Percentiles rank a stretch among this genome's conserved stretches.
Conservation (phyloP, 1,139 yeast genomes). For the Suhomyces kunorum region DNA sequence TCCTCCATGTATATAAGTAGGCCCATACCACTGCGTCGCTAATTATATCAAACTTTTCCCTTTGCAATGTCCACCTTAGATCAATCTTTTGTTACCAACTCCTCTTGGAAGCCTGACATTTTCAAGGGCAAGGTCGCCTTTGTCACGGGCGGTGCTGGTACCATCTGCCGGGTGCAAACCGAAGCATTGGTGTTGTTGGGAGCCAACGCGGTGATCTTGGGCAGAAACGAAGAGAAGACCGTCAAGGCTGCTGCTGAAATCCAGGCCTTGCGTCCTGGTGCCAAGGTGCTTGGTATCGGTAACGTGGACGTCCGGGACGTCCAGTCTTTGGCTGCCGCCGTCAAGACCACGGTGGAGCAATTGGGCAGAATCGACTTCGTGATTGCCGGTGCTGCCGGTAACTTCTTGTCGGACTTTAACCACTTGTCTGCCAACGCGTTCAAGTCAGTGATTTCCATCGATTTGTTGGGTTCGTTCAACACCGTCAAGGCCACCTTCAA, state of each 20-base stretch:
- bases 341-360: constrained; percentile 57
- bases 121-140: constrained; percentile 84
- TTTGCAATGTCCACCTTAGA: constrained; percentile 25
- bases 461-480: constrained; percentile 81
- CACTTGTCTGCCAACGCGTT: constrained; percentile 82
- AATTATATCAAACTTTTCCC: not conserved
- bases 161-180: constrained; percentile 83
- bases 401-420: constrained; percentile 78
- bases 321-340: constrained; percentile 59
- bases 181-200: constrained; percentile 82
- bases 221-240: constrained; percentile 70
- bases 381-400: constrained; percentile 96
- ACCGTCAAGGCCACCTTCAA: constrained; percentile 79
- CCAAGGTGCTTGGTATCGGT: constrained; percentile 68
- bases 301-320: constrained; percentile 76
- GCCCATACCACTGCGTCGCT: constrained; percentile 1
- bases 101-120: constrained; percentile 56
- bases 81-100: constrained; percentile 27
- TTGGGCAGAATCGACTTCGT: constrained; percentile 80
- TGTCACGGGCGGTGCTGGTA: constrained; percentile 94
- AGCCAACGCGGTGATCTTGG: constrained; percentile 82
- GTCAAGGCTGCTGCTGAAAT: constrained; percentile 68
- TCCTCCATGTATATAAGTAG: constrained; percentile 6
- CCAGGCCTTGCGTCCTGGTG: constrained; percentile 51
- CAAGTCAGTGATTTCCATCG: constrained; percentile 81